Evolutionary conservation across 371 early-diverging fungal genomes (phyloP), one percentile per base, ranked within the genome.

Genomic region (Mortierella sp.): DNA sequence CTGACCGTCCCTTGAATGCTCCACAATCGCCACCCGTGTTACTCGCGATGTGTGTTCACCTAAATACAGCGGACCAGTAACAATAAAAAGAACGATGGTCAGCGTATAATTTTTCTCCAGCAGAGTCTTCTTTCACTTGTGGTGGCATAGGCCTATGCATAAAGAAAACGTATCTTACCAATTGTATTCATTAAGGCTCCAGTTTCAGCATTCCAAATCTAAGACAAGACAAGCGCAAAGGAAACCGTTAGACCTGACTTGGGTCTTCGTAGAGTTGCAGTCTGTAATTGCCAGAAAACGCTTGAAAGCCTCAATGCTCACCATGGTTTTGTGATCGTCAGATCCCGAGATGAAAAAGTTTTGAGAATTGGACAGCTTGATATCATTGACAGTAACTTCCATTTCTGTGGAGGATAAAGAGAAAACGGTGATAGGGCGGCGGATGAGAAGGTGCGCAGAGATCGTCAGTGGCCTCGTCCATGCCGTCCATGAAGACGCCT

Each of bases 171-270:
- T 42, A 38, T 34, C 84, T 73, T 54, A 85, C 82, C 72, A 6
- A 81, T n/a, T 0, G 72, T 74, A 31, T 74, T 65, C 19, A 82
- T 31, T 9, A 38, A 38, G 11, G 63, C 58, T 4, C 87, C 87
- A 24, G 80, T 78, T 10, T 82, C 87, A 4, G 87, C 68, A 31
- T 86, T 55, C 87, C 87, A 86, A 28, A 86, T 74, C 85, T 85
- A 81, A 24, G 42, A 21, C 14, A 13, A 79, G 14, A 3, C 14
- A 71, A 28, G 11, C 9, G 47, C 45, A 44, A 28, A 28, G 8
- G 16, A 57, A 19, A 5, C 6, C 19, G 16, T 76, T 52, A 70
- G 31, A 13, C 1, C 2, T 34, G 19, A 34, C 55, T 34, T 31
- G 13, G 13, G 19, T 34, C 7, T 19, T 34, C 9, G 16, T 7